These are phyloP conservation scores for Yamadazyma jaroonii DNA, from an alignment of 1,139 yeast species.

Conservation along the genomic window DNA sequence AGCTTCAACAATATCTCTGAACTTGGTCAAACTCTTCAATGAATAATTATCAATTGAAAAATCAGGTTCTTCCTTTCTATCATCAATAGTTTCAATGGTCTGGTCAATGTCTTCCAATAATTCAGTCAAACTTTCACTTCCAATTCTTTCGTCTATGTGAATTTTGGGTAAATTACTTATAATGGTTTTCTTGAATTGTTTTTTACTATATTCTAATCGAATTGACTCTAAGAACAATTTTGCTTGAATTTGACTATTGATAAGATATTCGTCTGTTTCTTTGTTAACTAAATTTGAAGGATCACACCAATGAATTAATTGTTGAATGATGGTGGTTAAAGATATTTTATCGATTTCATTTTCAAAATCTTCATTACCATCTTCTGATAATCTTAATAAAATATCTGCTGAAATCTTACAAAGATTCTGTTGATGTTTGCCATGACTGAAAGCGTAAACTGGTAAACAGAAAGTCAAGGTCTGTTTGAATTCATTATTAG, in stretches of 20 bases:
- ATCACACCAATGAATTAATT: conserved; percentile 83
- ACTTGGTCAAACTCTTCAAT: conserved; percentile 46
- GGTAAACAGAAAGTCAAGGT: conserved; percentile 87
- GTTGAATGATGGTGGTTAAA: conserved; percentile 64
- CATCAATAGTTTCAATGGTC: conserved; percentile 25
- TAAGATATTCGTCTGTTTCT: conserved; percentile 22
- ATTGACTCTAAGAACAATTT: conserved; percentile 52
- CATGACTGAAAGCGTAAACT: conserved; percentile 80
- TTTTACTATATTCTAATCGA: conserved; percentile 47
- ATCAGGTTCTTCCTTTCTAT: conserved; percentile 22
- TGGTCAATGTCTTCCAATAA: conserved; percentile 33
- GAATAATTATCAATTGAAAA: conserved; percentile 43
- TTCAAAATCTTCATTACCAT: conserved; percentile 19
- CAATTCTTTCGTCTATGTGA: conserved; percentile 27
- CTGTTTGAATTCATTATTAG: conserved; percentile 71
- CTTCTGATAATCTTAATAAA: conserved; percentile 52
- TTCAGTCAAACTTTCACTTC: conserved; percentile 29
- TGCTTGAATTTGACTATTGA: conserved; percentile 52
- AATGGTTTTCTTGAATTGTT: conserved; percentile 54
- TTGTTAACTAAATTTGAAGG: conserved; percentile 64
- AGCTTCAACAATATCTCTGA: conserved; percentile 29
- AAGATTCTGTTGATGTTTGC: conserved; percentile 67
- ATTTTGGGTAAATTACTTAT: conserved; percentile 53
- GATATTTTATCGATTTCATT: neutral
- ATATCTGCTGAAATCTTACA: conserved; percentile 67